Conservation (phyloP, 2,329 filamentous ascomycete species). For the Sodiomyces alkalinus region DNA sequence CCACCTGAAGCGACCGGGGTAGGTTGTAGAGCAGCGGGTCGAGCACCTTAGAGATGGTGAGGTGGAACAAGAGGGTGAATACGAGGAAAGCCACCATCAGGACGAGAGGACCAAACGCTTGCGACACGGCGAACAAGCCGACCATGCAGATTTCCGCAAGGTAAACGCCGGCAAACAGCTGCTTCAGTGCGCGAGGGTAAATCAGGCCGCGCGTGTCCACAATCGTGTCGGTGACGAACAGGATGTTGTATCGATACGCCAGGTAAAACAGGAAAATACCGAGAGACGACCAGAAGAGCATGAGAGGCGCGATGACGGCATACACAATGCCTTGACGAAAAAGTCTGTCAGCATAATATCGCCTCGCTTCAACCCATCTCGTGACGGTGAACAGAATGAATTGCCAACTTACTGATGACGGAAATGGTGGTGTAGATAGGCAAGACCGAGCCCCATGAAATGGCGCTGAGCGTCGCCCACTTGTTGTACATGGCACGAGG, state of each 20-base stretch:
- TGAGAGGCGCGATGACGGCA: constrained; percentile 68
- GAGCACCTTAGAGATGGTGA: constrained; percentile 54
- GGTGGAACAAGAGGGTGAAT: constrained; percentile 62
- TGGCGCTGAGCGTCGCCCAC: constrained; percentile 51
- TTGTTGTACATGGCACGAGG: constrained; percentile 65
- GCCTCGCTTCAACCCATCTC: no score
- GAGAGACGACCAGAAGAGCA: constrained; percentile 65
- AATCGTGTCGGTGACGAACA: constrained; percentile 64
- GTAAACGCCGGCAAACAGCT: constrained; percentile 70
- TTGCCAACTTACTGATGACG: constrained; percentile 40
- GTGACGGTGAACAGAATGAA: not conserved
- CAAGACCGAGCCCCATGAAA: constrained; percentile 66
- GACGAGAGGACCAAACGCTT: constrained; percentile 52
- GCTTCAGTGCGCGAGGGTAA: constrained; percentile 79
- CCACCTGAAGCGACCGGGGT: constrained; percentile 42
- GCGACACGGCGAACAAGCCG: constrained; percentile 61
- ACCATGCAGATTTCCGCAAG: constrained; percentile 66
- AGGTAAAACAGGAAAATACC: constrained; percentile 69
- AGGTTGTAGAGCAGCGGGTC: constrained; percentile 57
- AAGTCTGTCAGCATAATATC: constrained; percentile 9
- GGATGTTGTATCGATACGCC: constrained; percentile 73
- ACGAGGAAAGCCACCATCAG: constrained; percentile 63
- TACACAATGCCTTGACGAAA: constrained; percentile 54
- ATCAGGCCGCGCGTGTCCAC: constrained; percentile 82
- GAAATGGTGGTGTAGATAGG: constrained; percentile 62